These are phyloP conservation scores for Pyrenophora graminea DNA, from an alignment of 2,329 filamentous ascomycete genomes.

Conservation along the genomic window DNA sequence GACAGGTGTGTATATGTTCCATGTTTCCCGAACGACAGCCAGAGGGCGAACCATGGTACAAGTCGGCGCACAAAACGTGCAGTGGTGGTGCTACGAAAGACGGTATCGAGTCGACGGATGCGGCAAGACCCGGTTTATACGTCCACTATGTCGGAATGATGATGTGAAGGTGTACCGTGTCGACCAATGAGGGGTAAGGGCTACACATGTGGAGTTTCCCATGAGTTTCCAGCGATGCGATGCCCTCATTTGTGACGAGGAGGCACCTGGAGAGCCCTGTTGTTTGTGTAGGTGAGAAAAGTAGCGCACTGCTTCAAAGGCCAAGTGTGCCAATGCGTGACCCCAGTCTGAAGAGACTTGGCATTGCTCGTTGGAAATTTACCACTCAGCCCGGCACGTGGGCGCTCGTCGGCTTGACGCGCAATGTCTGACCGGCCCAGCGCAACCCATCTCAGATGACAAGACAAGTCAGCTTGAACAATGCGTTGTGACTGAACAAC, in stretches of 20 bases:
- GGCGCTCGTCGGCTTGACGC: constrained; percentile 8
- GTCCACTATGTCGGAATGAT: constrained; percentile 18
- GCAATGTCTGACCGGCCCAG: constrained; percentile 13
- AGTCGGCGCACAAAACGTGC: constrained; percentile 15
- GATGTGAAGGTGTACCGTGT: constrained; percentile 7
- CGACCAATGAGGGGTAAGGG: constrained; percentile 23
- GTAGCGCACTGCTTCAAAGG: constrained; percentile 19
- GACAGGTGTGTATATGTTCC: constrained; percentile 41
- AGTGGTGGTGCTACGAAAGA: constrained; percentile 21
- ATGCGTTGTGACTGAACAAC: constrained; percentile 6
- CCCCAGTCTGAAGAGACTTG: constrained; percentile 23
- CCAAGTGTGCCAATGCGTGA: constrained; percentile 28
- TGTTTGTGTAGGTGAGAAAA: constrained; percentile 23
- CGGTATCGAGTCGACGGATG: constrained; percentile 21
- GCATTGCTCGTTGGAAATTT: constrained; percentile 17
- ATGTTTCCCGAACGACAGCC: constrained; percentile 35
- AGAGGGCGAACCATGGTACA: constrained; percentile 26
- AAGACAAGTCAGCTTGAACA: constrained; percentile 9
- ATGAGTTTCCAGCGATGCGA: constrained; percentile 20
- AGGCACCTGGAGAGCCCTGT: constrained; percentile 25
- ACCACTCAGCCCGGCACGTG: constrained; percentile 25
- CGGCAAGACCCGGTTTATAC: constrained; percentile 30
- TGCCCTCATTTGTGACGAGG: constrained; percentile 27
- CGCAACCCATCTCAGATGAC: constrained; percentile 6
- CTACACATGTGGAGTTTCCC: constrained; percentile 27